These are phyloP conservation scores for Pulveroboletus sp. DNA, from an alignment of 768 basidiomycete species.

Conservation along the genomic window DNA sequence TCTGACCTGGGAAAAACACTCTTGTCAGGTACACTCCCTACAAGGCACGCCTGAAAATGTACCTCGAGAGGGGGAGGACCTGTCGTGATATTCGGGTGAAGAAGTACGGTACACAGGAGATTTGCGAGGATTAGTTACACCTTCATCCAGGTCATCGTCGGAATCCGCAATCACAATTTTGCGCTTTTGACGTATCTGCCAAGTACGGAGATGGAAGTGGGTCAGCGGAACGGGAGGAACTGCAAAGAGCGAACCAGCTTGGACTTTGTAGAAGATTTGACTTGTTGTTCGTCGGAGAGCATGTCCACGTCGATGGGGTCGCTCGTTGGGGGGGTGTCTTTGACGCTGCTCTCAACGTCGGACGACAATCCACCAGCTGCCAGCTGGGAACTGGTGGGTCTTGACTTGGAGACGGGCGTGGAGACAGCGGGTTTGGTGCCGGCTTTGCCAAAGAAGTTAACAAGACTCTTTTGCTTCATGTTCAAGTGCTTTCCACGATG, in stretches of 20 bases:
- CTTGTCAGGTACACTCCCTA: constrained; percentile 1
- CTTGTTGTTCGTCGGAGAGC: constrained; percentile 44
- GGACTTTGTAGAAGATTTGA: constrained; percentile 35
- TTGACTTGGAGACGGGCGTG: constrained; percentile 36
- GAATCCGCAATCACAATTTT: constrained; percentile 69
- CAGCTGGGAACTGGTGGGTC: constrained; percentile 37
- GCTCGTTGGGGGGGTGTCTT: constrained; percentile 71
- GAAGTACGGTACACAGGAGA: constrained; percentile 23
- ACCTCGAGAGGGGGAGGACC: constrained; percentile 30
- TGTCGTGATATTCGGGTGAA: constrained; percentile 26
- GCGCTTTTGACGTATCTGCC: constrained; percentile 52
- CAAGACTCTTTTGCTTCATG: constrained; percentile 70
- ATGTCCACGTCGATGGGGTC: constrained; percentile 77
- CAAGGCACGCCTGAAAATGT: neutral
- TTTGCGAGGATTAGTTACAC: neutral
- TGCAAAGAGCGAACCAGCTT: constrained; percentile 31
- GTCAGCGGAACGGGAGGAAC: neutral
- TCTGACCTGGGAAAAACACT: constrained; percentile 33
- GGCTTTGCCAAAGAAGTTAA: constrained; percentile 57
- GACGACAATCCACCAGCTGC: constrained; percentile 42
- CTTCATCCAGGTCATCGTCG: constrained; percentile 51
- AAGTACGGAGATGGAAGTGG: neutral
- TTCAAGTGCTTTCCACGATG: constrained; percentile 23
- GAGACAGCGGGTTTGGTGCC: constrained; percentile 7
- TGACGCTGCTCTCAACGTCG: constrained; percentile 43